Evolutionary conservation across 371 early-diverging fungal species (phyloP).

Genomic region (Mycotypha africana): DNA sequence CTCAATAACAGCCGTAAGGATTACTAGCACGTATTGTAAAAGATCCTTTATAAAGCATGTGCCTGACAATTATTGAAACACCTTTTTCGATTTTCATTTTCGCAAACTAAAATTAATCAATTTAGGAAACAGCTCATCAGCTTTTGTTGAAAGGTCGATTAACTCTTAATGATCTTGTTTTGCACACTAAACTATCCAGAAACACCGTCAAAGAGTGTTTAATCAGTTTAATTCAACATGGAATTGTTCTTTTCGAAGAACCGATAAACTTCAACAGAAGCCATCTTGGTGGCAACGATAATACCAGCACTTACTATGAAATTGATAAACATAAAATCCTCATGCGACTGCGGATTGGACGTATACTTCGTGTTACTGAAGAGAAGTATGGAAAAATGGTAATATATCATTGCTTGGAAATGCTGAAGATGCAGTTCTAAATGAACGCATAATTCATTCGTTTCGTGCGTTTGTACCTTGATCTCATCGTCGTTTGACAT

Average conservation of each 20-base stretch:
- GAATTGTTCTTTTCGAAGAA: slow-evolving; percentile 21
- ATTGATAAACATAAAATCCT: slow-evolving; percentile 46
- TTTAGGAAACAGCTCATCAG: slow-evolving; percentile 25
- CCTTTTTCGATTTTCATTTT: background rate
- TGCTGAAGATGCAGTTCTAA: background rate
- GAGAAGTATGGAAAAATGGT: slow-evolving; percentile 65
- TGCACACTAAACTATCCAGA: slow-evolving; percentile 16
- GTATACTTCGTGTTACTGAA: slow-evolving; percentile 52
- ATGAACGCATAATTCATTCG: too few species aligned
- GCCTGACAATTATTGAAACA: too few species aligned
- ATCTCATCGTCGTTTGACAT: too few species aligned
- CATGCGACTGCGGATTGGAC: slow-evolving; percentile 60
- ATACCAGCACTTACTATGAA: slow-evolving; percentile 60
- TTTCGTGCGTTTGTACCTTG: too few species aligned
- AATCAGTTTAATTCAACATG: slow-evolving; percentile 31
- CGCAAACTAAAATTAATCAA: too few species aligned
- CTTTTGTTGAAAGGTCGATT: slow-evolving; percentile 33
- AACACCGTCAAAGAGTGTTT: slow-evolving; percentile 25
- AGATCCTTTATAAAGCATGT: background rate
- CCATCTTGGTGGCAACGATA: slow-evolving; percentile 30
- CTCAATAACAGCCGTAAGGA: slow-evolving; percentile 20
- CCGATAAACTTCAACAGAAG: background rate
- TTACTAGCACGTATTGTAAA: slow-evolving; percentile 1
- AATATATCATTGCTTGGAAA: background rate
- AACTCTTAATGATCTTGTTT: slow-evolving; percentile 18